Percentiles rank a stretch among this genome's conserved stretches.
These are phyloP conservation scores for Paralagenidium karlingii DNA, from an alignment of 352 stramenopile species.

Conservation along the genomic window DNA sequence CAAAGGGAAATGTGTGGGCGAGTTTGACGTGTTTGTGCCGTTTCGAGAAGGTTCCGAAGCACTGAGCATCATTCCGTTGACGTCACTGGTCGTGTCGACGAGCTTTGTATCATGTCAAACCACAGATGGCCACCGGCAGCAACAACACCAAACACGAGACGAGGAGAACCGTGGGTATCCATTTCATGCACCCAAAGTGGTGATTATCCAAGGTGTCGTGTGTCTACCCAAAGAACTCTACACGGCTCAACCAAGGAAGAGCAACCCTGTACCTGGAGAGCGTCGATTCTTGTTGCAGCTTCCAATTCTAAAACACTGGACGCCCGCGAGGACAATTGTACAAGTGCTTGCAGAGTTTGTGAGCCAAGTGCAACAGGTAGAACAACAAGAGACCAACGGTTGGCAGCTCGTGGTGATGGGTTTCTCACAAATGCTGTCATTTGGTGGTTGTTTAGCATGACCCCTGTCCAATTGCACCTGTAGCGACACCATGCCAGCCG, in stretches of 20 bases:
- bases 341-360: conserved; percentile 71
- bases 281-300: conserved; percentile 17
- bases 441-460: too few relatives aligned
- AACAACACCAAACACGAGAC: too few relatives aligned
- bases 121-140: conserved; percentile 19
- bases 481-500: too few relatives aligned
- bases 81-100: conserved; percentile 37
- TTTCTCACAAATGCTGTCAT: too few relatives aligned
- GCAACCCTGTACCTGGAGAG: not conserved
- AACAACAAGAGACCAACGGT: too few relatives aligned
- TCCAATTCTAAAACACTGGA: conserved; percentile 49
- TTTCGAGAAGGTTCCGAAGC: conserved; percentile 60
- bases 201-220: conserved; percentile 26
- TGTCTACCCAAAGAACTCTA: conserved; percentile 33
- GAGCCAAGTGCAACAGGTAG: conserved; percentile 34
- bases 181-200: conserved; percentile 36
- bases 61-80: conserved; percentile 44
- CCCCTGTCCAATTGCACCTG: too few relatives aligned
- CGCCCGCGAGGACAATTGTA: conserved; percentile 50
- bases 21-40: conserved; percentile 64
- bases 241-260: not conserved
- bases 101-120: conserved; percentile 19
- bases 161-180: too few relatives aligned
- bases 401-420: too few relatives aligned
- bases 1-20: conserved; percentile 24